A percentile compares a stretch with the other conserved stretches of the same genome.
Conservation (phyloP, 2,329 filamentous ascomycete genomes). For the Amesomyces nigricolor region DNA sequence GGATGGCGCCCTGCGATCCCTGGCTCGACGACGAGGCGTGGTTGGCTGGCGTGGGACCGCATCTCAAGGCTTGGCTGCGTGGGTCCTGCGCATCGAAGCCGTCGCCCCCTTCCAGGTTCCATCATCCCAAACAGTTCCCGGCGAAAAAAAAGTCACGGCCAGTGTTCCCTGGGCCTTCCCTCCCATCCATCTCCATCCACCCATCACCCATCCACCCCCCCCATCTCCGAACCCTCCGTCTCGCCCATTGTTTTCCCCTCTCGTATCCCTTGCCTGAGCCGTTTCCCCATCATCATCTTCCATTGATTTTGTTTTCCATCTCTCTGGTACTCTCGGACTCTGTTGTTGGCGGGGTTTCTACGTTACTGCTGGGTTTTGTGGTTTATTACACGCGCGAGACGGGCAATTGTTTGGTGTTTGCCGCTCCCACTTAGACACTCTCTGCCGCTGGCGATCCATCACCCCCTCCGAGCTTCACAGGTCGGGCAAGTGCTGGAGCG, state of each 20-base stretch:
- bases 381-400: not conserved
- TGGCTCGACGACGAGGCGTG: conserved; percentile 9
- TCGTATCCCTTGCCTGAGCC: conserved; percentile 6
- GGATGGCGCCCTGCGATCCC: conserved; percentile 17
- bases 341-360: not conserved
- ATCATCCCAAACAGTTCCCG: conserved; percentile 23
- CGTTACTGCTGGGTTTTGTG: conserved; percentile 1
- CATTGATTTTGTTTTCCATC: not conserved
- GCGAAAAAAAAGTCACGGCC: conserved; percentile 26
- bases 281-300: not conserved
- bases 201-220: not conserved
- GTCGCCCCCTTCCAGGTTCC: conserved; percentile 17
- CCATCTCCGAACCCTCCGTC: conserved; percentile 20
- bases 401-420: conserved; percentile 13
- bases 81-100: conserved; percentile 19
- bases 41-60: conserved; percentile 12
- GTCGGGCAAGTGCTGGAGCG: not conserved
- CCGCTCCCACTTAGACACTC: conserved; percentile 4
- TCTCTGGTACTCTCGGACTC: conserved; percentile 1
- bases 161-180: conserved; percentile 4
- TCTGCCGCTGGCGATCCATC: conserved; percentile 8
- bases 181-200: not conserved
- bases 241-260: conserved; percentile 10
- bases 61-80: conserved; percentile 16
- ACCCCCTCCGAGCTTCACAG: not conserved